These are phyloP conservation scores for Lentinula sp. DNA, from an alignment of 768 basidiomycete species.

Conservation along the genomic window DNA sequence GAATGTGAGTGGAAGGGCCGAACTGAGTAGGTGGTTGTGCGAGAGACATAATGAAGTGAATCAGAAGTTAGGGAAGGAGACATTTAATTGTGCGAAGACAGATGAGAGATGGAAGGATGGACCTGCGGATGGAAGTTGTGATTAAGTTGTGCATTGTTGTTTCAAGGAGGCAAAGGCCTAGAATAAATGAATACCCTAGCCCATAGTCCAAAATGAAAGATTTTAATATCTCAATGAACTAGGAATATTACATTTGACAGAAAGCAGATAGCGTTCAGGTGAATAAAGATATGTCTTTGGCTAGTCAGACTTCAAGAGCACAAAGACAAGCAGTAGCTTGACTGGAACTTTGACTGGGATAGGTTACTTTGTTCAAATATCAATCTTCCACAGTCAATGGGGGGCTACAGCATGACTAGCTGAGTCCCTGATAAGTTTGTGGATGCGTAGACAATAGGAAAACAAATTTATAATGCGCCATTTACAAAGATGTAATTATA, in stretches of 20 bases:
- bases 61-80: constrained; percentile 72
- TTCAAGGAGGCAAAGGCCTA: too few relatives aligned
- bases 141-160: constrained; percentile 32
- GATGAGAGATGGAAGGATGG: constrained; percentile 94
- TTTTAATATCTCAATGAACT: too few relatives aligned
- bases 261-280: too few relatives aligned
- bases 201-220: too few relatives aligned
- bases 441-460: not conserved
- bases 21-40: constrained; percentile 83
- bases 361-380: not conserved
- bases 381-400: not conserved
- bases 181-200: too few relatives aligned
- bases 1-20: constrained; percentile 65
- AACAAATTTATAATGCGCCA: not conserved
- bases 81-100: constrained; percentile 76
- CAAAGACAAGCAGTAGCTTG: too few relatives aligned
- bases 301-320: too few relatives aligned
- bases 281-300: too few relatives aligned
- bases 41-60: constrained; percentile 93
- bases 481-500: not conserved
- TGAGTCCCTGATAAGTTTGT: not conserved
- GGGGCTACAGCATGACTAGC: not conserved
- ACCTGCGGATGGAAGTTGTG: constrained; percentile 81
- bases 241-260: too few relatives aligned
- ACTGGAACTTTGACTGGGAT: too few relatives aligned